Percentiles rank a stretch among this genome's conserved stretches.
These are phyloP conservation scores for Celoporthe dispersa DNA, from an alignment of 2,329 filamentous ascomycete genomes.

Conservation along the genomic window DNA sequence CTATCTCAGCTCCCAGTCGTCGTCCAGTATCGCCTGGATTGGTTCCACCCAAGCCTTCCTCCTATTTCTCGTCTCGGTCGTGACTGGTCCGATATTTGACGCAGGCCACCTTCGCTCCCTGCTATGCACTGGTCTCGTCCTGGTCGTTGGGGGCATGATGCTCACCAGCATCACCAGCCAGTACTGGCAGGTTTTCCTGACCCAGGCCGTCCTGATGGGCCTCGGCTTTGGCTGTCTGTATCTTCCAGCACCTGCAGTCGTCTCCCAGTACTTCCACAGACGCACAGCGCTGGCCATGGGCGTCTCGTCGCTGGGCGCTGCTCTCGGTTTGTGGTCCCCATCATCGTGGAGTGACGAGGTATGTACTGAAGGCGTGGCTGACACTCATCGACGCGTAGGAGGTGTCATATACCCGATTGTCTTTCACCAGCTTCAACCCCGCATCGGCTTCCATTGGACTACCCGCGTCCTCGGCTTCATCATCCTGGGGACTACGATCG, in stretches of 20 bases:
- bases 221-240: constrained; percentile 43
- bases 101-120: constrained; percentile 45
- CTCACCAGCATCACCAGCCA: constrained; percentile 47
- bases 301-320: constrained; percentile 38
- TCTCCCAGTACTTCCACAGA: constrained; percentile 46
- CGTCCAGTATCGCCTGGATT: constrained; percentile 51
- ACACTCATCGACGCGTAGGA: background rate
- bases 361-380: background rate
- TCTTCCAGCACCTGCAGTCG: constrained; percentile 41
- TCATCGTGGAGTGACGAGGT: no score
- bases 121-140: constrained; percentile 40
- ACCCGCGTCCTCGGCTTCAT: constrained; percentile 34
- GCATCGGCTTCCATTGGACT: constrained; percentile 36
- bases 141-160: constrained; percentile 47
- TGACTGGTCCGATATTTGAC: constrained; percentile 48
- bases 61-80: constrained; percentile 45
- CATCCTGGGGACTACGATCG: constrained; percentile 42
- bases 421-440: constrained; percentile 32
- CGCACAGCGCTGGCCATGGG: constrained; percentile 40
- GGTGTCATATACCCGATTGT: constrained; percentile 41
- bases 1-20: constrained; percentile 38
- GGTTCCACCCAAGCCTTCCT: constrained; percentile 48
- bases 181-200: constrained; percentile 49
- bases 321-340: constrained; percentile 34
- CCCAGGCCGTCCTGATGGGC: constrained; percentile 45